phyloP scores from a whole-genome alignment of 352 stramenopile species.

The Pythium volutum region DNA sequence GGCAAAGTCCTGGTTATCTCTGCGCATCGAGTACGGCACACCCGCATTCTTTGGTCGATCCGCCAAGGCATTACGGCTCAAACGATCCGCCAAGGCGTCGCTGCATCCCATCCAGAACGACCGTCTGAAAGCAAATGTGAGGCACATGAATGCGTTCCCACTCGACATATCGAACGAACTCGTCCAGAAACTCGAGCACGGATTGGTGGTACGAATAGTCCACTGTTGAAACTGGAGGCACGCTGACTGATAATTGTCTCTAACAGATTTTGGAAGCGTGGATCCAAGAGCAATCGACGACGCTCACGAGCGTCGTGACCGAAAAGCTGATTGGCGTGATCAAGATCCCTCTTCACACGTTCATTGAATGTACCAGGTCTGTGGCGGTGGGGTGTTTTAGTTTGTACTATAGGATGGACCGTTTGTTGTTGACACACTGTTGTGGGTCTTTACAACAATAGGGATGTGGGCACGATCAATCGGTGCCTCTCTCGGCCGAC shows the following conservation, averaged over 20 bases:
- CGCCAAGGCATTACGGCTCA: conserved; percentile 10
- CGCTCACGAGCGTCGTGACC: conserved; percentile 1
- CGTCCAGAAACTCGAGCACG: conserved; percentile 10
- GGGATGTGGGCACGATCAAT: background rate
- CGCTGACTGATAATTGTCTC: background rate
- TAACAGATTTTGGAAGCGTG: conserved; percentile 26
- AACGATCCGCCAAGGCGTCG: conserved; percentile 16
- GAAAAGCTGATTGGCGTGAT: conserved; percentile 19
- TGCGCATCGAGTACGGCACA: conserved; percentile 22
- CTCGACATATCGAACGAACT: conserved; percentile 15
- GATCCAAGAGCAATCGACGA: conserved; percentile 18
- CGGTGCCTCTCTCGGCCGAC: background rate
- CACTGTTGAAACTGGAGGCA: background rate
- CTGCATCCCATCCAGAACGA: conserved; percentile 1
- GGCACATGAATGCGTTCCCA: conserved; percentile 28
- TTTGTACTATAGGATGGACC: background rate
- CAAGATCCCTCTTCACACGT: conserved; percentile 22
- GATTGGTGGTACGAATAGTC: conserved; percentile 7
- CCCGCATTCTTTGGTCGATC: conserved; percentile 17
- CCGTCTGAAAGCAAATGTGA: background rate
- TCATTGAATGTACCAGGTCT: conserved; percentile 6
- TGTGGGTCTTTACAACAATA: background rate
- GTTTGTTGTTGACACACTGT: background rate
- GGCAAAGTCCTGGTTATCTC: background rate
- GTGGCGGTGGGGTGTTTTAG: background rate